Conservation (phyloP, 31 red algal genomes). For the Bonnemaisonia californica region DNA sequence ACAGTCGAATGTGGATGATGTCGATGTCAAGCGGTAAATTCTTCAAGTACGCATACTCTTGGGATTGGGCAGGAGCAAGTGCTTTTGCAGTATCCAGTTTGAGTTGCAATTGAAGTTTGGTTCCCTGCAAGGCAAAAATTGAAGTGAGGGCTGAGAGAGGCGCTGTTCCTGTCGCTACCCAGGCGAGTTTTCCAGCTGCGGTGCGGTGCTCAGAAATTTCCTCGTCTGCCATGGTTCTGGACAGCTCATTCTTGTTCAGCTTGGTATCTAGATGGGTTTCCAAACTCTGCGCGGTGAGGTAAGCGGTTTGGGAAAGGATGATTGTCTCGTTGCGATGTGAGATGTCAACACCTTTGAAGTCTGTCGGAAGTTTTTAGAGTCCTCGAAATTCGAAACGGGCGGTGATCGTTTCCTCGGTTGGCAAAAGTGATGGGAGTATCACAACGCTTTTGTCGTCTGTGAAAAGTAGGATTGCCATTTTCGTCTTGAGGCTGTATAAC, state of each 20-base stretch:
- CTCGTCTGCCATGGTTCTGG: neutral
- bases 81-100: too few relatives aligned
- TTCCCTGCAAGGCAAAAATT: slow-evolving; percentile 22
- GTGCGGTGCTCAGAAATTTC: slow-evolving; percentile 2
- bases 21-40: neutral
- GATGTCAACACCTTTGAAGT: slow-evolving; percentile 40
- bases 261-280: too few relatives aligned
- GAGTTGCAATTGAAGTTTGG: too few relatives aligned
- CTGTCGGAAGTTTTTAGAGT: neutral
- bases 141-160: neutral
- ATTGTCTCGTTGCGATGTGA: neutral
- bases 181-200: slow-evolving; percentile 32
- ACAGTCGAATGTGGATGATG: neutral
- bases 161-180: neutral
- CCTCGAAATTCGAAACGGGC: neutral
- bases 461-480: slow-evolving; percentile 6
- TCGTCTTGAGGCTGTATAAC: neutral
- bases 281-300: neutral
- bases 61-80: too few relatives aligned
- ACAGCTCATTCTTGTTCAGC: too few relatives aligned
- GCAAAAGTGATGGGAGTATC: neutral
- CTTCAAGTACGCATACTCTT: neutral
- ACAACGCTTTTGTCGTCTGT: slow-evolving; percentile 11
- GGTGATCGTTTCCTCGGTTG: slow-evolving; percentile 21
- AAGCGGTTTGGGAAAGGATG: neutral